Conservation (phyloP, 2,329 filamentous ascomycete species). For the Ophiostoma triangulosporum region DNA sequence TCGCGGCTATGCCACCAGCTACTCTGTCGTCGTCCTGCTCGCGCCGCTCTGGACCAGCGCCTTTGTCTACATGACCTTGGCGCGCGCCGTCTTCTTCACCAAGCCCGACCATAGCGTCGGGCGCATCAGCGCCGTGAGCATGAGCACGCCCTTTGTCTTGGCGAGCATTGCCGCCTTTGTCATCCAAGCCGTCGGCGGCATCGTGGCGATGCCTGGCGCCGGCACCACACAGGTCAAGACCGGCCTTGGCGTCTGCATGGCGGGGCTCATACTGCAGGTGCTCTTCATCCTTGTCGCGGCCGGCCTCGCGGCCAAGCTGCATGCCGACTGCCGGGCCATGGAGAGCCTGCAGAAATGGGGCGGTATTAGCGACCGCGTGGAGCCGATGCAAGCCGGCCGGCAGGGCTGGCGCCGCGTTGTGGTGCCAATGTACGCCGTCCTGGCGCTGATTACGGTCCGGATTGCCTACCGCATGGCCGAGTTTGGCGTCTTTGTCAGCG, state of each 20-base stretch:
- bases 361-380: neutral
- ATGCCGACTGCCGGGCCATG: slow-evolving; percentile 16
- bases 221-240: neutral
- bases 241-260: neutral
- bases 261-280: neutral
- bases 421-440: slow-evolving; percentile 21
- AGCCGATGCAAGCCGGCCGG: slow-evolving; percentile 4
- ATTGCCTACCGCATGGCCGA: slow-evolving; percentile 49
- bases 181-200: neutral
- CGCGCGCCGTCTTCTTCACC: slow-evolving; percentile 25
- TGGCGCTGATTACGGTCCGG: slow-evolving; percentile 28
- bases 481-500: slow-evolving; percentile 32
- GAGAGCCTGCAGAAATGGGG: neutral
- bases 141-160: slow-evolving; percentile 33
- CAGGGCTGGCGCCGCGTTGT: slow-evolving; percentile 22
- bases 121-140: slow-evolving; percentile 20
- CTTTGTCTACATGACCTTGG: slow-evolving; percentile 31
- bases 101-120: slow-evolving; percentile 22
- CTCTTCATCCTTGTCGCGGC: neutral
- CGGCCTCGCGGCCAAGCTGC: slow-evolving; percentile 25
- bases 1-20: slow-evolving; percentile 18
- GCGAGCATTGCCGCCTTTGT: slow-evolving; percentile 32
- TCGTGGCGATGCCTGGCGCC: neutral
- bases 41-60: slow-evolving; percentile 32
- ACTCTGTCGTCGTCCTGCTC: slow-evolving; percentile 26